Percentiles rank a stretch among this genome's conserved stretches.
Evolutionary conservation across 1,284 basidiomycete genomes (phyloP).

Genomic region (Xanthoconium separans): DNA sequence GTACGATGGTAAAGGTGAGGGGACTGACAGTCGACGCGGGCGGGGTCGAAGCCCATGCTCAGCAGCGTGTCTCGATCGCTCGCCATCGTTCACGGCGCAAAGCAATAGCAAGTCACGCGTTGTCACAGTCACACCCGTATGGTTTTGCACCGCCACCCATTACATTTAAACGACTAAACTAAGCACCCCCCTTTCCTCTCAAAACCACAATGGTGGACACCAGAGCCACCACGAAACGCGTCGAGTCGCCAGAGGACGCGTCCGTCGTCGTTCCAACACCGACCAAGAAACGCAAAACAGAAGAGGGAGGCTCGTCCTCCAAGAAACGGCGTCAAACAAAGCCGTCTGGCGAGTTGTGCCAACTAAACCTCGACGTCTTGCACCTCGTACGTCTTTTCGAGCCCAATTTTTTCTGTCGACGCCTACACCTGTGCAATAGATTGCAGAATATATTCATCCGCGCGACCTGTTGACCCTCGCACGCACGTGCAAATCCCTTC

Average conservation of each 20-base stretch:
- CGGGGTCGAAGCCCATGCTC: constrained; percentile 83
- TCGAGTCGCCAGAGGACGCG: neutral
- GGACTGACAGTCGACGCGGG: constrained; percentile 79
- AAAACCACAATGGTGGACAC: constrained; percentile 5
- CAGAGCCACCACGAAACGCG: neutral
- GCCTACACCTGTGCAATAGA: neutral
- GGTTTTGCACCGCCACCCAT: neutral
- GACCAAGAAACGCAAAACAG: neutral
- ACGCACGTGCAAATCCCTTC: constrained; percentile 22
- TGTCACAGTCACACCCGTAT: too few species aligned
- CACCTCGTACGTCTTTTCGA: neutral
- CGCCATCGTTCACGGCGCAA: constrained; percentile 49
- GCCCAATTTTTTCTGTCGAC: too few species aligned
- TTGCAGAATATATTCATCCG: constrained; percentile 11
- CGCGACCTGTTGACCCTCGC: constrained; percentile 24
- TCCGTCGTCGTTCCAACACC: neutral
- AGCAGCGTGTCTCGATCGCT: constrained; percentile 77
- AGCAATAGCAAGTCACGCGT: too few species aligned
- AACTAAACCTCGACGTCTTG: constrained; percentile 12
- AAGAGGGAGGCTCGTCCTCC: neutral
- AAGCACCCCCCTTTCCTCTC: neutral
- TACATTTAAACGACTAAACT: neutral
- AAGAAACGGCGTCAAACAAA: neutral
- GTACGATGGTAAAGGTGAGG: neutral
- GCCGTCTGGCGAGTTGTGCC: constrained; percentile 1